Evolutionary conservation across 2,329 filamentous ascomycete species (phyloP), one percentile per base, ranked within the genome.

Genomic region (Cephalotrichum gorgonifer): DNA sequence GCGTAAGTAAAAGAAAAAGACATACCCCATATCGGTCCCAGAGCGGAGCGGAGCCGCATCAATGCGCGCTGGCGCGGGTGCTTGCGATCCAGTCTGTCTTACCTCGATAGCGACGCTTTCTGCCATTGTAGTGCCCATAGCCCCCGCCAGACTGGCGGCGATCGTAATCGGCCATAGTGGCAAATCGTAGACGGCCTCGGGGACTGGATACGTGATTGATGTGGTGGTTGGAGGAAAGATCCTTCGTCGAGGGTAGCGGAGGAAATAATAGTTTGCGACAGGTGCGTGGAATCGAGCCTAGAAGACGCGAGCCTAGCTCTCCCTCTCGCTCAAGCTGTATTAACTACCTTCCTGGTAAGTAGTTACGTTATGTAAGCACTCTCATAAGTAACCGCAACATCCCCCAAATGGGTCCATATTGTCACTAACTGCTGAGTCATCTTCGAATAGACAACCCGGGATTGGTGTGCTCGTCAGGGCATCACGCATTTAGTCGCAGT

Each of bases 91-190:
- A 20, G 17, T n/a, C n/a, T n/a, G 6, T 28, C 20, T 14, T 48
- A 45, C 88, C 88, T 86, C 86, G 77, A 62, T 83, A 85, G 62
- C 88, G 79, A 59, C 85, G 77, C 70, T 94, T 95, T 64, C 85
- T 81, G 58, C 79, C 80, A 63, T 81, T 72, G 60, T 75, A 67
- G 52, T 77, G 71, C 51, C 76, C 70, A 51, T 54, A 56, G 30
- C 62, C 59, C 25, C 64, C 66, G 33, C 73, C 68, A 14, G 63
- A 59, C 31, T 72, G 75, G 62, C 82, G 67, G 54, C 75, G 70
- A 54, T 80, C 76, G 64, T 77, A 71, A 57, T 81, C 78, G 43
- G 73, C 72, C 78, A 81, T 75, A 49, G 41, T 50, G 43, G 12
- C 23, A 31, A 23, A 20, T 23, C 23, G 15, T 26, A 33, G 14